Evolutionary conservation across 1,284 basidiomycete genomes (phyloP).

Genomic region (Moniliophthora roreri): DNA sequence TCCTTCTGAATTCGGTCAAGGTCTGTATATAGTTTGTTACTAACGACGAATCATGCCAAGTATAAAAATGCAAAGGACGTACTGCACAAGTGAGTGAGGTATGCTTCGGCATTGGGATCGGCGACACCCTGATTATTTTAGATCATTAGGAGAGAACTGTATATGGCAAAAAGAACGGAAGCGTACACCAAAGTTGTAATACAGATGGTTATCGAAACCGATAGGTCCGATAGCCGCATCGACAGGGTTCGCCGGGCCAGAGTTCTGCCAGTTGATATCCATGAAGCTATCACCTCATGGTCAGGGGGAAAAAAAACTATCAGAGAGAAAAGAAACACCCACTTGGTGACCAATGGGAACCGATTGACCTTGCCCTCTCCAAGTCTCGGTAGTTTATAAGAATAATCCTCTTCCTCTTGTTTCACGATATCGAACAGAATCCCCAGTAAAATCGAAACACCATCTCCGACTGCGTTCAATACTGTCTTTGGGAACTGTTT

Average conservation of each 20-base stretch:
- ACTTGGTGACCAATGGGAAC: conserved; percentile 53
- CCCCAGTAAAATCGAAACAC: conserved; percentile 49
- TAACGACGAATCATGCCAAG: neutral
- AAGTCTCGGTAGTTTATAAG: conserved; percentile 20
- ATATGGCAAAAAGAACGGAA: neutral
- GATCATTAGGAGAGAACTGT: neutral
- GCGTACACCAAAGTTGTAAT: conserved; percentile 69
- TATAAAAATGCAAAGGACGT: conserved; percentile 21
- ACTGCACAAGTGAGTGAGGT: conserved; percentile 72
- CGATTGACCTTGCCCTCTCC: conserved; percentile 15
- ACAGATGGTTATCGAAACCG: conserved; percentile 79
- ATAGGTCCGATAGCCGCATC: conserved; percentile 67
- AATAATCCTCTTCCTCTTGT: conserved; percentile 17
- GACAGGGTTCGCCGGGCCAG: conserved; percentile 68
- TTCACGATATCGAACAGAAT: conserved; percentile 37
- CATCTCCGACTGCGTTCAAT: conserved; percentile 40
- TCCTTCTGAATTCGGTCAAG: conserved; percentile 50
- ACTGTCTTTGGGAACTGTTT: conserved; percentile 44
- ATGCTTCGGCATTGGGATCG: conserved; percentile 59
- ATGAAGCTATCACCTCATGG: conserved; percentile 53
- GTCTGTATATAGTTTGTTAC: conserved; percentile 32
- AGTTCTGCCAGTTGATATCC: conserved; percentile 75
- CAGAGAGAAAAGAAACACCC: conserved; percentile 7
- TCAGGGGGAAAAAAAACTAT: neutral
- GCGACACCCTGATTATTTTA: conserved; percentile 58